Evolutionary conservation across 495 filamentous ascomycete genomes (phyloP), one percentile per base, ranked within the genome.

Genomic region (Chlorociboria aeruginascens): DNA sequence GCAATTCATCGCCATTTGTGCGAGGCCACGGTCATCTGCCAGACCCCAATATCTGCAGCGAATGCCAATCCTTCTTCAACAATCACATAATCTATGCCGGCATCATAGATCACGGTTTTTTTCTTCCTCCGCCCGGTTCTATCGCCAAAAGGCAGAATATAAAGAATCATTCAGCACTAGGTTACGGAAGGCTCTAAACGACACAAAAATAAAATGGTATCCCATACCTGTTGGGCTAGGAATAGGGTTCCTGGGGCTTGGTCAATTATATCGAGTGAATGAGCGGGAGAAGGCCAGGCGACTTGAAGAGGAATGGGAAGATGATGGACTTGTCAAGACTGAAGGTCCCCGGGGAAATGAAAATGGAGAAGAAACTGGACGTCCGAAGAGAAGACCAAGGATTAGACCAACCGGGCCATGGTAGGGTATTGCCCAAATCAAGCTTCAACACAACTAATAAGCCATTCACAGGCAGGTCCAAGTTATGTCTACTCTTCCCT

Each of bases 161-260:
- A 74, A 71, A 47, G 72, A 77, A 32, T 76, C 81, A 6, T 89
- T 86, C 63, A 61, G 74, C 17, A 76, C 74, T 45, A 67, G 78
- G 36, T 68, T 79, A 51, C 77, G 75, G 41, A 70, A 75, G 35
- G 83, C 81, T 8, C 69, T 85, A 51, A 66, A 72, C 46, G 70
- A 82, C 50, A 93, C 85, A 29, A 92, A 82, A 56, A 75, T 95
- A 43, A 77, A 85, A 73, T 98, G 92, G 92, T 83, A 89, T 66
- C 86, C 86, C n/a, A 97, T 98, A 59, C 93, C 92, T 16, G 77
- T 95, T 32, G 86, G 82, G 8, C 71, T 97, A 6, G 92, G 92
- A 37, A 83, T 97, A 53, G 86, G 75, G 34, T 86, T 95, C 40
- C 70, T 98, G 9, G 93, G 90, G 3, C 65, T 86, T 12, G 70